Conservation (phyloP, 1,284 basidiomycete genomes). For the Peniophora sp. region DNA sequence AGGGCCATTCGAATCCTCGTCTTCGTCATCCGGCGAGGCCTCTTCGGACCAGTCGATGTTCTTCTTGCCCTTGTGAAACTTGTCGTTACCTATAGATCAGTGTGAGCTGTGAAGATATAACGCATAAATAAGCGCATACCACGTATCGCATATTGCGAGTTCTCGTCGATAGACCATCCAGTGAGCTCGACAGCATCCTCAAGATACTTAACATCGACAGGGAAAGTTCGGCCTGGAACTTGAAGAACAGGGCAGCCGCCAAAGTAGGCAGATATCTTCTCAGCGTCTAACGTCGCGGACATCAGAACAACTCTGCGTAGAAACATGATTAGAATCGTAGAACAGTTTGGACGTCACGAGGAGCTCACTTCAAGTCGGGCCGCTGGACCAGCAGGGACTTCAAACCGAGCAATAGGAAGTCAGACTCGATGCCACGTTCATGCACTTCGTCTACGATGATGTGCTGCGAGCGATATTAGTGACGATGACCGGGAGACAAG, state of each 20-base stretch:
- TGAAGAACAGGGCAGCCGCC: conserved; percentile 83
- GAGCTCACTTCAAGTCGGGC: conserved; percentile 76
- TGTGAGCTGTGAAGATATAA: conserved; percentile 5
- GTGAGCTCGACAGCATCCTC: conserved; percentile 91
- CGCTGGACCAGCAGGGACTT: conserved; percentile 81
- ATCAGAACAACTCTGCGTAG: conserved; percentile 82
- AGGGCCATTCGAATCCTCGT: conserved; percentile 66
- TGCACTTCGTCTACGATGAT: conserved; percentile 91
- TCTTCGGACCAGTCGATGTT: conserved; percentile 75
- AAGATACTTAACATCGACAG: conserved; percentile 82
- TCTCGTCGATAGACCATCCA: conserved; percentile 79
- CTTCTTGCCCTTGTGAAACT: conserved; percentile 56
- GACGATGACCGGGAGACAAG: conserved; percentile 11
- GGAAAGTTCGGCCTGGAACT: conserved; percentile 96
- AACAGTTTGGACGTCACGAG: background rate
- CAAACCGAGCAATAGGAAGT: conserved; percentile 93
- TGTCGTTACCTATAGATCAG: conserved; percentile 39
- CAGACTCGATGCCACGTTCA: conserved; percentile 95
- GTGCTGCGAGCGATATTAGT: conserved; percentile 38
- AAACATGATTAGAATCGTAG: background rate
- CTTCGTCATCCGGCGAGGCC: conserved; percentile 36
- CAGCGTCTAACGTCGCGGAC: conserved; percentile 95
- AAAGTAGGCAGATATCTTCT: conserved; percentile 92
- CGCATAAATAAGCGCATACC: conserved; percentile 31
- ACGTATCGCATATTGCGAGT: conserved; percentile 78